Percentiles rank a stretch among this genome's conserved stretches.
Conservation (phyloP, 495 filamentous ascomycete species). For the Aspergillus taichungensis region DNA sequence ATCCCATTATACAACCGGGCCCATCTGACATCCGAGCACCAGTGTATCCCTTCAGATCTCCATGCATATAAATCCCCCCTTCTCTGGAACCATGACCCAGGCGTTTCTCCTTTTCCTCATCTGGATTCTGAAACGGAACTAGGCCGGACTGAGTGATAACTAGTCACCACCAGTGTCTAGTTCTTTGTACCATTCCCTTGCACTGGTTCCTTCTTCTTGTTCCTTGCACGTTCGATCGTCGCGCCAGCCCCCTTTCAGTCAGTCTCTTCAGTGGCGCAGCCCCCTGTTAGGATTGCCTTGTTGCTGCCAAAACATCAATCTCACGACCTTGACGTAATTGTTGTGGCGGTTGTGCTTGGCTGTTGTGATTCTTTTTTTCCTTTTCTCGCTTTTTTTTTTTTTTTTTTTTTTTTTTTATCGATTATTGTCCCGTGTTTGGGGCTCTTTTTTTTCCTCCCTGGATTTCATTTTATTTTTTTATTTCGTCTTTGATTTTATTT, state of each 20-base stretch:
- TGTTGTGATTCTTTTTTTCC: neutral
- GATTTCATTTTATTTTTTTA: slow-evolving; percentile 5
- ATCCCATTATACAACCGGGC: too few relatives aligned
- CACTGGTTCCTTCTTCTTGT: neutral
- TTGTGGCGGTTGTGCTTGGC: slow-evolving; percentile 13
- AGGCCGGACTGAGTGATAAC: too few relatives aligned
- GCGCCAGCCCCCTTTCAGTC: neutral
- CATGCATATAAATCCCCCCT: neutral
- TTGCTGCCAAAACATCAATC: slow-evolving; percentile 14
- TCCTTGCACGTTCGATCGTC: neutral
- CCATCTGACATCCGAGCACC: neutral
- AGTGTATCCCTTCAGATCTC: neutral
- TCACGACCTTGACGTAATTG: slow-evolving; percentile 18
- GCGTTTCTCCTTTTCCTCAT: neutral
- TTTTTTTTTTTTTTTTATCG: slow-evolving; percentile 6
- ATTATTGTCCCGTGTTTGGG: slow-evolving; percentile 1
- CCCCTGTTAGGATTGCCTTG: slow-evolving; percentile 9
- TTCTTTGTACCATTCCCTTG: too few relatives aligned
- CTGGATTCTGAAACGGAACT: neutral
- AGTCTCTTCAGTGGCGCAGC: slow-evolving; percentile 13
- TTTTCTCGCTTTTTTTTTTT: neutral
- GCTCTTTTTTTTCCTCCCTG: slow-evolving; percentile 1
- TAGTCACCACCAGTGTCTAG: too few relatives aligned
- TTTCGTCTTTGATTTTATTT: slow-evolving; percentile 7
- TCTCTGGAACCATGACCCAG: too few relatives aligned